These are phyloP conservation scores for Fusarium longipes DNA, from an alignment of 2,329 filamentous ascomycete genomes.

Conservation along the genomic window DNA sequence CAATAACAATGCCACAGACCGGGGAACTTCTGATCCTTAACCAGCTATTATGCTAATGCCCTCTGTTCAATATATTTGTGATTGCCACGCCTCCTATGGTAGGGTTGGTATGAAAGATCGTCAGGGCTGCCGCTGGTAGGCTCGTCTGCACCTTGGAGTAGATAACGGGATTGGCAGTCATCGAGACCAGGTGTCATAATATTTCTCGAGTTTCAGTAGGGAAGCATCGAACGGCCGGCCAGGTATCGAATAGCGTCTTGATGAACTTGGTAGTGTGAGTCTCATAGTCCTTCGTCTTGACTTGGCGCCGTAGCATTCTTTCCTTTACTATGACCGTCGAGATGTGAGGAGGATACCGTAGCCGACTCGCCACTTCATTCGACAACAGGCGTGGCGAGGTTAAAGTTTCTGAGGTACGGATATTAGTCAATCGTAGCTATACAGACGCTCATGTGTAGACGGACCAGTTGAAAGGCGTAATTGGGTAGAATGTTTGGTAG, in stretches of 20 bases:
- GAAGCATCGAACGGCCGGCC: constrained; percentile 13
- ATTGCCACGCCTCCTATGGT: too few species aligned
- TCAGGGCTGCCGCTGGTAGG: neutral
- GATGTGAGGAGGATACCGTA: constrained; percentile 19
- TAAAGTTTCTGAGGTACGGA: neutral
- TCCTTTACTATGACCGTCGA: neutral
- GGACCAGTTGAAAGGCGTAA: neutral
- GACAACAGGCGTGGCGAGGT: neutral
- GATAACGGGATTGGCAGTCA: too few species aligned
- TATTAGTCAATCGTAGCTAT: too few species aligned
- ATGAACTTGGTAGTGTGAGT: constrained; percentile 16
- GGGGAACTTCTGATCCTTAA: constrained; percentile 32
- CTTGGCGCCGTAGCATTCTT: constrained; percentile 3
- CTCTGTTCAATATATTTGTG: constrained; percentile 7
- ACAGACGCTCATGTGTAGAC: neutral
- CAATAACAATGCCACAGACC: constrained; percentile 31
- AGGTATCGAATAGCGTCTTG: neutral
- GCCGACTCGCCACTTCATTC: constrained; percentile 1
- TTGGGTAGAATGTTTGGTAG: neutral
- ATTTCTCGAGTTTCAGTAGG: too few species aligned
- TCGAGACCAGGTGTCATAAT: too few species aligned
- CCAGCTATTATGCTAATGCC: constrained; percentile 15
- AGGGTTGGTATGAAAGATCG: neutral
- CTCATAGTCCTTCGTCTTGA: neutral
- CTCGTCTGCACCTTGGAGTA: neutral